Conservation (phyloP, 1,284 basidiomycete species). For the Meira nashicola region DNA sequence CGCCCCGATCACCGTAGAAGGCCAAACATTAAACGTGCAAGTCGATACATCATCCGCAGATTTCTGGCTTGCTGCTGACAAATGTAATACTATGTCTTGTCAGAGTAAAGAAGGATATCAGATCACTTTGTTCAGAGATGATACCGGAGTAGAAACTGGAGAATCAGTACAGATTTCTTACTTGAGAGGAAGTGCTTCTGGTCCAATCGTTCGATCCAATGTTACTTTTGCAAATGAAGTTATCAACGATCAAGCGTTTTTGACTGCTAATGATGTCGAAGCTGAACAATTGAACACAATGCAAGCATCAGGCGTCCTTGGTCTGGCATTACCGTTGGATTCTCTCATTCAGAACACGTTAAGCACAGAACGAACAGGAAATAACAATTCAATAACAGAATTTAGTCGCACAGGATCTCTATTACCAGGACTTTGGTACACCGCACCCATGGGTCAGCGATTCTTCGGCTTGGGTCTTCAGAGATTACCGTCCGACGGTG, state of each 20-base stretch:
- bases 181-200: slow-evolving; percentile 30
- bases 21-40: slow-evolving; percentile 33
- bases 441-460: slow-evolving; percentile 21
- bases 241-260: slow-evolving; percentile 28
- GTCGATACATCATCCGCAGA: slow-evolving; percentile 42
- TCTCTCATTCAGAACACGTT: slow-evolving; percentile 34
- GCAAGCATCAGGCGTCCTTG: slow-evolving; percentile 38
- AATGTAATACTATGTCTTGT: slow-evolving; percentile 31
- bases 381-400: slow-evolving; percentile 22
- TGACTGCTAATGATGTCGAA: slow-evolving; percentile 24
- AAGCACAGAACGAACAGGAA: slow-evolving; percentile 17
- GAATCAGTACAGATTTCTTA: slow-evolving; percentile 35
- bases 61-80: slow-evolving; percentile 37
- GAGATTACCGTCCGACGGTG: slow-evolving; percentile 40
- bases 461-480: slow-evolving; percentile 41
- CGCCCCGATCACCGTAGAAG: slow-evolving; percentile 27
- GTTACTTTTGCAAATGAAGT: slow-evolving; percentile 27
- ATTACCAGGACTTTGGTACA: slow-evolving; percentile 37
- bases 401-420: slow-evolving; percentile 29
- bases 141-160: slow-evolving; percentile 8
- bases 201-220: slow-evolving; percentile 27
- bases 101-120: slow-evolving; percentile 19
- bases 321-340: slow-evolving; percentile 39
- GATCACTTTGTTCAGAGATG: slow-evolving; percentile 27
- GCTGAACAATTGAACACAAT: slow-evolving; percentile 34